Evolutionary conservation across 2,329 filamentous ascomycete species (phyloP), one percentile per base, ranked within the genome.

Genomic region (Claviceps sp.): DNA sequence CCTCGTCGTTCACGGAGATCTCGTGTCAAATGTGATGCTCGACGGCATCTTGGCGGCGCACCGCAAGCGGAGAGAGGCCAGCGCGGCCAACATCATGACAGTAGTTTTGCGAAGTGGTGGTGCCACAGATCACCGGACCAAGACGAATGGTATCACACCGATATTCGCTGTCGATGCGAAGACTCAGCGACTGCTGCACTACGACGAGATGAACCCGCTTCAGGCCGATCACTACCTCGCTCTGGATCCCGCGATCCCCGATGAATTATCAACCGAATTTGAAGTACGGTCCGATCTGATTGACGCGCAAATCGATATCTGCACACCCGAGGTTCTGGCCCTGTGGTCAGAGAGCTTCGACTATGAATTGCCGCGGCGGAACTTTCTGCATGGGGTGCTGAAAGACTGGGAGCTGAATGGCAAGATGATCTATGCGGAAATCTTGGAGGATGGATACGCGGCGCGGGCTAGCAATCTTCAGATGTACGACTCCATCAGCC

Each of bases 281-380:
- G 88, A 94, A 60, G 75, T 96, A 20, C 82, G 90, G 41, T 81
- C 85, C 57, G 91, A 98, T 67, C 72, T 98, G 54, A 86, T 97
- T 55, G 93, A 98, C 67, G 90, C 88, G 60, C 86, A 88, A 50
- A 93, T 98, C 62, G 93, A 98, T 65, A 97, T 98, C 57, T 97
- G 91, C 69, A 97, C 93, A 1, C 90, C 91, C 0, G 93, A 97
- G 63, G 90, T 96, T 8, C 77, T 97, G 44, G 90, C 90, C 7
- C 72, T 97, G 53, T 98, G 93, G 88, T 93, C 89, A 8, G 93
- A 98, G 69, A 95, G 90, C 63, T 98, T 97, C 61, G 91, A 98
- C 66, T 97, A 95, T 66, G 89, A 96, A 65, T 77, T 89, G 7
- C 88, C 91, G 1, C 80, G 90, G 51, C 85, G 84, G 61, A 88